A percentile compares a stretch with the other conserved stretches of the same genome.
phyloP scores from a whole-genome alignment of 1,139 yeast genomes.

The Candida glucosophila region DNA sequence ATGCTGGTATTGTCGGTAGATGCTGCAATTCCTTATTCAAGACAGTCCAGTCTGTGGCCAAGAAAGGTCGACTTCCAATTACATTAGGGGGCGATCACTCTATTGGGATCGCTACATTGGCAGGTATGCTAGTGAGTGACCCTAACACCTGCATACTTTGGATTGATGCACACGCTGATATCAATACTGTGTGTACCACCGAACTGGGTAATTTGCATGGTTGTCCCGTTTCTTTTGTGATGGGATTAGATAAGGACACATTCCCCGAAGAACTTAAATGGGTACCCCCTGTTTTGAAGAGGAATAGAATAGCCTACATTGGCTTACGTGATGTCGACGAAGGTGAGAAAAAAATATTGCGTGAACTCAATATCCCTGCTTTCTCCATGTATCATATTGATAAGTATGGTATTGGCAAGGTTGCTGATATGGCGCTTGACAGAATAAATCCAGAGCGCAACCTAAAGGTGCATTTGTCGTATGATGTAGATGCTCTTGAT shows the following conservation, averaged over 20 bases:
- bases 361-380: constrained; percentile 69
- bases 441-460: constrained; percentile 67
- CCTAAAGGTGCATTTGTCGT: constrained; percentile 79
- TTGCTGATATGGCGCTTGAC: constrained; percentile 84
- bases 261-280: constrained; percentile 69
- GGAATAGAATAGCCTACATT: constrained; percentile 77
- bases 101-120: constrained; percentile 86
- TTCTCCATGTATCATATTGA: constrained; percentile 95
- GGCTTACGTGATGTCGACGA: constrained; percentile 91
- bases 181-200: constrained; percentile 83
- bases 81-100: constrained; percentile 97
- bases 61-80: constrained; percentile 56
- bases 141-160: constrained; percentile 89
- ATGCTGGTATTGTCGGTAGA: constrained; percentile 69
- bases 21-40: constrained; percentile 60
- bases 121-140: constrained; percentile 69
- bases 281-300: constrained; percentile 67
- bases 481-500: constrained; percentile 95
- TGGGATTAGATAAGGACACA: constrained; percentile 61
- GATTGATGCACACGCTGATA: constrained; percentile 98
- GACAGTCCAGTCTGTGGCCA: constrained; percentile 45
- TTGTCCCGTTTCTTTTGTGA: constrained; percentile 85
- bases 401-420: constrained; percentile 85
- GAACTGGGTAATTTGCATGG: constrained; percentile 93
- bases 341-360: constrained; percentile 71